phyloP scores from a whole-genome alignment of 495 filamentous ascomycete species.

The Aspergillus funiculosus region DNA sequence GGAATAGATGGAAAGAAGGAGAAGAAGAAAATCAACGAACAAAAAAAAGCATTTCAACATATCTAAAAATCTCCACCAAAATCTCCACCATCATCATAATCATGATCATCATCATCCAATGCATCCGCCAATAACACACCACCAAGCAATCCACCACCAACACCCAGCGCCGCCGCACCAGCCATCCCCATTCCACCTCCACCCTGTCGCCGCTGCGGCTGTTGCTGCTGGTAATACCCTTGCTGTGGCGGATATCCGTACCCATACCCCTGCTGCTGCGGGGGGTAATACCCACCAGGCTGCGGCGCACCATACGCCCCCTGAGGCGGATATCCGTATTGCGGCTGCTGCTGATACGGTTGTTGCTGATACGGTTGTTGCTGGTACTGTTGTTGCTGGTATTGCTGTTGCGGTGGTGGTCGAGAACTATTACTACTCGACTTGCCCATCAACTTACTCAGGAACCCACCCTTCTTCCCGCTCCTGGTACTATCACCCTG shows the following conservation, averaged over 20 bases:
- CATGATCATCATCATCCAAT: constrained; percentile 52
- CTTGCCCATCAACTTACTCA: constrained; percentile 49
- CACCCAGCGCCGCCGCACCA: constrained; percentile 68
- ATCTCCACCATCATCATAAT: constrained; percentile 31
- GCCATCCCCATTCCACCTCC: constrained; percentile 56
- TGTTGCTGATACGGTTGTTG: constrained; percentile 1
- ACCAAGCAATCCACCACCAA: constrained; percentile 71
- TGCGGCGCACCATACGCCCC: constrained; percentile 3
- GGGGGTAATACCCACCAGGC: constrained; percentile 1
- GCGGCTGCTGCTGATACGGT: constrained; percentile 12
- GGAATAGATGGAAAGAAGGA: too few species aligned
- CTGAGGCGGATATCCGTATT: neutral
- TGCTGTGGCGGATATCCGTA: constrained; percentile 26
- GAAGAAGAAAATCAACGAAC: constrained; percentile 1
- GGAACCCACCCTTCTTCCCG: constrained; percentile 23
- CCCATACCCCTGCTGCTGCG: constrained; percentile 28
- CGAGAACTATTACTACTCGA: constrained; percentile 19
- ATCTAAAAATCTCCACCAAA: constrained; percentile 30
- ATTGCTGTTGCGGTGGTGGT: constrained; percentile 27
- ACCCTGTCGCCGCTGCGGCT: constrained; percentile 3
- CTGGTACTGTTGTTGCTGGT: constrained; percentile 29
- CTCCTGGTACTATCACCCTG: constrained; percentile 22
- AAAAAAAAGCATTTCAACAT: constrained; percentile 1
- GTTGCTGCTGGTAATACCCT: constrained; percentile 35
- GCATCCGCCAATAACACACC: constrained; percentile 63